Evolutionary conservation across 176 grass and related monocot species (phyloP).

Genomic region (Zea luxurians): DNA sequence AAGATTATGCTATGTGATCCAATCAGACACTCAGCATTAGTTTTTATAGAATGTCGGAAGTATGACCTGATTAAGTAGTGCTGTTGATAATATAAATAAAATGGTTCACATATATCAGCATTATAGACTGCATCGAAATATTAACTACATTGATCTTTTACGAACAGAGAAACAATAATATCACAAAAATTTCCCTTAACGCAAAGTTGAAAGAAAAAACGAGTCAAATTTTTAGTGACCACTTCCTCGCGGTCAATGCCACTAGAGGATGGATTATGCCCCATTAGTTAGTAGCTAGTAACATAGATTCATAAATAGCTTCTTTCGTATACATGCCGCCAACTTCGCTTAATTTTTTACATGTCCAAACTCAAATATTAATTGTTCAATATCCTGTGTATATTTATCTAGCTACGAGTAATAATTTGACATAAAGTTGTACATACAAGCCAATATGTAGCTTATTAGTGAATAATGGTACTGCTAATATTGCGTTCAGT

Average conservation of each 20-base stretch:
- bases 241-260: not conserved
- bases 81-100: not conserved
- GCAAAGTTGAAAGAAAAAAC: not conserved
- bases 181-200: not conserved
- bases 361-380: not conserved
- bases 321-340: no score
- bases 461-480: not conserved
- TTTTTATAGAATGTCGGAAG: not conserved
- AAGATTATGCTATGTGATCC: not conserved
- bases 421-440: not conserved
- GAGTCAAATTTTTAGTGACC: not conserved
- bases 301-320: not conserved
- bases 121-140: not conserved
- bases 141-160: not conserved
- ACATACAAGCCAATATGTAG: not conserved
- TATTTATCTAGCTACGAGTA: no score
- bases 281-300: not conserved
- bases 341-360: not conserved
- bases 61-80: not conserved
- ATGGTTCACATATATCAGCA: not conserved
- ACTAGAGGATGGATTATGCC: not conserved
- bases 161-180: not conserved
- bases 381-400: no score
- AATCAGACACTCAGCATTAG: not conserved
- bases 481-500: not conserved